Evolutionary conservation across 2,329 filamentous ascomycete genomes (phyloP).

Genomic region (Apiospora malaysiana): DNA sequence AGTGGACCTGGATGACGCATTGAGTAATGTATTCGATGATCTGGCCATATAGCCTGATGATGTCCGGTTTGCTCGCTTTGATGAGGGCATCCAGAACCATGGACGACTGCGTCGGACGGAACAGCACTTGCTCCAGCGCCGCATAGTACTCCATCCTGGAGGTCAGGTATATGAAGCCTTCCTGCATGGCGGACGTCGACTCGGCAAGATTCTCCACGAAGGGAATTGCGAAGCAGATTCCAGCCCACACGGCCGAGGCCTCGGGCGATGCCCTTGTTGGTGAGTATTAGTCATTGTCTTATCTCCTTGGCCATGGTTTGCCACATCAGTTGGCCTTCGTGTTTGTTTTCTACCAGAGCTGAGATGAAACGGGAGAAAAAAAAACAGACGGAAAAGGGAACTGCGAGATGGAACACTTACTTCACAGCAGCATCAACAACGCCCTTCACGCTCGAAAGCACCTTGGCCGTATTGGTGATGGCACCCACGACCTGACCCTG

Average conservation of each 20-base stretch:
- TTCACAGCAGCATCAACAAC: background rate
- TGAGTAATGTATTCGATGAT: background rate
- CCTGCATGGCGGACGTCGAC: background rate
- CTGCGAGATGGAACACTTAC: background rate
- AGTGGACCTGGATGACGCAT: background rate
- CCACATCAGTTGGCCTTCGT: too few species aligned
- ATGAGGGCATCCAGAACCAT: background rate
- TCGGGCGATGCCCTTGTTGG: background rate
- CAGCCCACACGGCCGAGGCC: background rate
- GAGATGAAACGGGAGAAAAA: too few species aligned
- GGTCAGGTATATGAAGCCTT: background rate
- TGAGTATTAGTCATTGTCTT: background rate
- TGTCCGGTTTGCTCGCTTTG: background rate
- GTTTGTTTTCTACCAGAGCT: too few species aligned
- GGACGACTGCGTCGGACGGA: background rate
- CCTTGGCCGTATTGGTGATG: background rate
- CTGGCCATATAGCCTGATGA: background rate
- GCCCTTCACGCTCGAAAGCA: background rate
- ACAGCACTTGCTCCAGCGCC: background rate
- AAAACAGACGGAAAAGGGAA: too few species aligned
- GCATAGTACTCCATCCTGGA: conserved; percentile 1
- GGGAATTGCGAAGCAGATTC: background rate
- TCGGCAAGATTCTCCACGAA: background rate
- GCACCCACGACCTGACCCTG: background rate
- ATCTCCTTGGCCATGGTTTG: too few species aligned